Evolutionary conservation across 1,139 yeast species (phyloP).

Genomic region (Spathaspora sp.): DNA sequence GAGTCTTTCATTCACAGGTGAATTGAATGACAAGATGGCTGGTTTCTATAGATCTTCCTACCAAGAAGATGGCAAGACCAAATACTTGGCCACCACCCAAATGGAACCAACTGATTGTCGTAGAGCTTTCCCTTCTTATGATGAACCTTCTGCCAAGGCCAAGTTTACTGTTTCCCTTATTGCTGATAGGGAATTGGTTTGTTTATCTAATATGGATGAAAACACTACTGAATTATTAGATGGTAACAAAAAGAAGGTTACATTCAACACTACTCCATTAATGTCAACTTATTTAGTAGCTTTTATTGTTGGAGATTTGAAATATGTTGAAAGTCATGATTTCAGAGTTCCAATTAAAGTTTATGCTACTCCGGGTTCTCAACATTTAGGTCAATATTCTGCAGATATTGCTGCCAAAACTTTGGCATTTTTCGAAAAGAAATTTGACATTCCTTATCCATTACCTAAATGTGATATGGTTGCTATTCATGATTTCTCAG

Average conservation of each 20-base stretch:
- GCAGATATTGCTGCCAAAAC: slow-evolving; percentile 53
- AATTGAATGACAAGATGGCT: slow-evolving; percentile 77
- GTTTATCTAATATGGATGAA: slow-evolving; percentile 80
- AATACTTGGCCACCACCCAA: slow-evolving; percentile 78
- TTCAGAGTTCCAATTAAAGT: slow-evolving; percentile 65
- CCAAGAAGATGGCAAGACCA: slow-evolving; percentile 56
- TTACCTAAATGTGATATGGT: slow-evolving; percentile 58
- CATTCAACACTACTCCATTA: slow-evolving; percentile 56
- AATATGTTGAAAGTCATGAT: slow-evolving; percentile 61
- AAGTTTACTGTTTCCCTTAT: slow-evolving; percentile 67
- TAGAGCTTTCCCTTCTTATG: slow-evolving; percentile 87
- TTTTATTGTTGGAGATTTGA: slow-evolving; percentile 76
- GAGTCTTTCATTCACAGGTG: slow-evolving; percentile 63
- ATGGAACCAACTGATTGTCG: slow-evolving; percentile 91
- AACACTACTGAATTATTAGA: slow-evolving; percentile 45
- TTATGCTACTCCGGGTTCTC: slow-evolving; percentile 54
- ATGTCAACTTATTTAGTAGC: slow-evolving; percentile 83
- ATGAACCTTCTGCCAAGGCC: slow-evolving; percentile 85
- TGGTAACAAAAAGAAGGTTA: slow-evolving; percentile 50
- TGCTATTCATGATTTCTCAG: slow-evolving; percentile 58
- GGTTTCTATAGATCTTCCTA: slow-evolving; percentile 83
- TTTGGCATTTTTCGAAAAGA: slow-evolving; percentile 49
- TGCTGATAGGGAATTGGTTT: slow-evolving; percentile 59
- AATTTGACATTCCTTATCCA: slow-evolving; percentile 59
- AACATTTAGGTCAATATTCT: slow-evolving; percentile 49